Base-by-base conservation (phyloP, 306 rosid species). In the Myrica gale region DNA sequence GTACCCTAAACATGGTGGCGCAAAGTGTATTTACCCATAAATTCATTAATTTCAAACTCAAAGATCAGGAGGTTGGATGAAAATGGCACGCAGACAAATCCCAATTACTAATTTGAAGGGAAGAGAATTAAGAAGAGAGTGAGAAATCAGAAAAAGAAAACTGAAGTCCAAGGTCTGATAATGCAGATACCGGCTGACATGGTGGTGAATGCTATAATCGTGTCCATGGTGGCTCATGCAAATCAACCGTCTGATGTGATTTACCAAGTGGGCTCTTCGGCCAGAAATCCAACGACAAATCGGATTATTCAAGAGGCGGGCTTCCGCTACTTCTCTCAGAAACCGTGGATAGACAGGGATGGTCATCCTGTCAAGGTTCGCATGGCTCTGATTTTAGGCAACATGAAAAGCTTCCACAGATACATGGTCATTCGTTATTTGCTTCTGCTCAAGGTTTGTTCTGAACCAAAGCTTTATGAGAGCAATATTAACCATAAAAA, bases 161-260 rank as follows among this genome's bases (percentile, higher is more conserved):
- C 50, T 9, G 2, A 46, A 46, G 50, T 46, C 9, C 1, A 4
- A 47, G 12, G 12, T 47, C 8, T 45, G 6, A 45, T 46, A 26
- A 57, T 47, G 32, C 87, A 92, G 98, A 81, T 91, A 32, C 98
- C 98, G 4, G 98, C 93, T 1, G 98, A 93, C 37, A 74, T 89
- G 85, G 98, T 93, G 77, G 97, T 93, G 71, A 93, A 91, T 80
- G 81, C 98, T 15, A 89, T 88, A 9, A 72, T 91, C 6, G 92
- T 81, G 45, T 83, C 92, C 0, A 89, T 90, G 86, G 84, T 74
- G 43, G 89, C 82, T 57, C 93, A 86, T 69, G 87, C 90, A 51
- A 76, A 90, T 56, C 69, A 85, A 6, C 84, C 78, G 0, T 19
- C 16, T 55, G 72, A 79, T 69, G 78, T 1, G 9, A 90, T 91